phyloP scores from a whole-genome alignment of 805 yeast species.

The Nakazawaea ernobii region DNA sequence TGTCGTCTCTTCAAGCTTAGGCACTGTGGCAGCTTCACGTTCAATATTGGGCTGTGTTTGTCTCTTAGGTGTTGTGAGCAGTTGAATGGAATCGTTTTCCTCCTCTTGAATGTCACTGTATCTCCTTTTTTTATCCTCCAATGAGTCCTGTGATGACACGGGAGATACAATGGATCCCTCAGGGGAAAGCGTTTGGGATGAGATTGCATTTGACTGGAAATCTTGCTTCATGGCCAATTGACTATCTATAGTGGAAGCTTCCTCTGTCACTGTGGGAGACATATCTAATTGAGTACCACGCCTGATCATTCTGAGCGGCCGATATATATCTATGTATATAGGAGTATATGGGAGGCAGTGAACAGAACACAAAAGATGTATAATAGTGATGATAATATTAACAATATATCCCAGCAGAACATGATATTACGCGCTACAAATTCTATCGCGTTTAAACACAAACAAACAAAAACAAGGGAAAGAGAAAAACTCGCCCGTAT shows the following conservation, averaged over 20 bases:
- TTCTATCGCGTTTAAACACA: not conserved
- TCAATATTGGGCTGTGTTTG: not conserved
- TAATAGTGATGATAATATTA: too few species aligned
- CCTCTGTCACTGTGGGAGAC: not conserved
- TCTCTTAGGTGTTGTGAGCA: not conserved
- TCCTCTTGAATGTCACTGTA: slow-evolving; percentile 2
- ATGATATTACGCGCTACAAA: too few species aligned
- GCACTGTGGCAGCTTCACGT: not conserved
- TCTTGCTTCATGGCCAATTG: not conserved
- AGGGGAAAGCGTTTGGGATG: slow-evolving; percentile 6
- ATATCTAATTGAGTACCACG: too few species aligned
- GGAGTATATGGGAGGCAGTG: too few species aligned
- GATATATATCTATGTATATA: too few species aligned
- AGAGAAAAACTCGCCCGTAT: too few species aligned
- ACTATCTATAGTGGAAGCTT: not conserved
- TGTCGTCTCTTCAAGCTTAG: not conserved
- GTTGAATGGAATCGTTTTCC: not conserved
- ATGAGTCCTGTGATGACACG: slow-evolving; percentile 1
- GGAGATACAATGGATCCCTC: slow-evolving; percentile 5
- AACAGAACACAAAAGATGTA: too few species aligned
- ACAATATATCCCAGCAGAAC: too few species aligned
- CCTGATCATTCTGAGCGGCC: too few species aligned
- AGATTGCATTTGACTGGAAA: not conserved
- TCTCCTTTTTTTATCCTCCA: not conserved
- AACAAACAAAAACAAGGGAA: not conserved